Base-by-base conservation (phyloP, 768 basidiomycete species). In the Tylopilus felleus region DNA sequence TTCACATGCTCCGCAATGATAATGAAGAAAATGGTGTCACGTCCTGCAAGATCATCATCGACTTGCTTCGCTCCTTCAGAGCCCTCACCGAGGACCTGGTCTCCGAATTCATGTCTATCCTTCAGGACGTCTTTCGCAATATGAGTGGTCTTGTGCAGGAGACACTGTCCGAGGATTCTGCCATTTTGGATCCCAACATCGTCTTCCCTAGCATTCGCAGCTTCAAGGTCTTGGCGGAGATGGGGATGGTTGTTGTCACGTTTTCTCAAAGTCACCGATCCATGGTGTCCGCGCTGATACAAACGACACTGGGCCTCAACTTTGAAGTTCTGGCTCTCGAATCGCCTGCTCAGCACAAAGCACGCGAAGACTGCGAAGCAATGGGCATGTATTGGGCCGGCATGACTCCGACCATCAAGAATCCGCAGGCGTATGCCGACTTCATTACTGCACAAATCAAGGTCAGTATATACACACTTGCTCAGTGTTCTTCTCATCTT, bases 21-120 rank as follows among this genome's bases (percentile, higher is more conserved):
- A 98, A 97, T 67, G 97, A 99, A 72, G 97, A 99, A 68, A 95
- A 94, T 65, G 97, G 91, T 3, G 80, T 88, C 29, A 80, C 85
- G 2, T 89, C 88, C 51, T 92, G 94, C 79, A 98, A 98, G 73
- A 88, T 86, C 52, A 78, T 97, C 64, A 86, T 93, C 54, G 96
- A 99, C 72, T 78, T 94, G 21, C 82, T 90, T 64, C 84, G 96
- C 46, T 82, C 80, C 47, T 90, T 88, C 67, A 82, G 88, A 62
- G 71, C 80, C 10, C 73, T 88, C 45, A 81, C 83, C 16, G 91
- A 92, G 59, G 84, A 90, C 9, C 78, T 83, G 47, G 77, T 93
- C 44, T 72, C 81, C 35, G 88, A 92, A 48, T 93, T 96, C 72
- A 80, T 94, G 55, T 76, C 83, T 16, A 78, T 94, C 21, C 86